These are phyloP conservation scores for Diaporthe sp. DNA, from an alignment of 2,329 filamentous ascomycete species.

Conservation along the genomic window DNA sequence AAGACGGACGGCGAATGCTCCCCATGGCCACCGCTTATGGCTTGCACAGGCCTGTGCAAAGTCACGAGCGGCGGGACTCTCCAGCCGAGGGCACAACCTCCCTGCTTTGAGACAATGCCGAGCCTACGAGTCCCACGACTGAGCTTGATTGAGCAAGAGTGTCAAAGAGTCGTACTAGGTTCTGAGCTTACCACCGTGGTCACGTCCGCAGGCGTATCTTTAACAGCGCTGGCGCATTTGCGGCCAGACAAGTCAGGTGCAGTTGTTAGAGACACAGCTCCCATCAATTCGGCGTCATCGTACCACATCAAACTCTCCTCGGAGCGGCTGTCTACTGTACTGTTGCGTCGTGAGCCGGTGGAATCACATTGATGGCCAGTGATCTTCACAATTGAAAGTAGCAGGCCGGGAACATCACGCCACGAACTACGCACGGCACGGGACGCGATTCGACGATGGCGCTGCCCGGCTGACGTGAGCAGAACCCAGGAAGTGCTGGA, in stretches of 20 bases:
- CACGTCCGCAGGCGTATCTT: background rate
- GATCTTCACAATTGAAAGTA: slow-evolving; percentile 4
- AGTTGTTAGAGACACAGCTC: background rate
- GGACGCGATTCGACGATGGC: slow-evolving; percentile 35
- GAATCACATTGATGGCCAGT: background rate
- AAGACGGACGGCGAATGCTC: background rate
- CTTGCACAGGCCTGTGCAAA: slow-evolving; percentile 13
- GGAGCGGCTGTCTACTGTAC: slow-evolving; percentile 23
- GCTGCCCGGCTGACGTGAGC: slow-evolving; percentile 41
- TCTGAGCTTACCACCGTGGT: background rate
- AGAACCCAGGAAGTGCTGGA: slow-evolving; percentile 4
- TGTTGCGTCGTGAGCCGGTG: slow-evolving; percentile 1
- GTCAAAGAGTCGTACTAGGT: slow-evolving; percentile 16
- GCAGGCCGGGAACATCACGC: slow-evolving; percentile 7
- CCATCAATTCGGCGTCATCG: slow-evolving; percentile 19
- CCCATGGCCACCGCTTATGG: slow-evolving; percentile 3
- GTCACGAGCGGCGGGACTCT: slow-evolving; percentile 8
- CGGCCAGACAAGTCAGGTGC: slow-evolving; percentile 1
- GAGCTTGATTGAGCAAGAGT: slow-evolving; percentile 20
- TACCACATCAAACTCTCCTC: slow-evolving; percentile 22
- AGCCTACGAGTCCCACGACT: slow-evolving; percentile 24
- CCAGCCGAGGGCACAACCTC: slow-evolving; percentile 22
- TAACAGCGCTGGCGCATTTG: background rate
- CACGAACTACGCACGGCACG: slow-evolving; percentile 36
- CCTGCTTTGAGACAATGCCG: slow-evolving; percentile 34